Base-by-base conservation (phyloP, 2,329 filamentous ascomycete species). In the Cercospora sp. region DNA sequence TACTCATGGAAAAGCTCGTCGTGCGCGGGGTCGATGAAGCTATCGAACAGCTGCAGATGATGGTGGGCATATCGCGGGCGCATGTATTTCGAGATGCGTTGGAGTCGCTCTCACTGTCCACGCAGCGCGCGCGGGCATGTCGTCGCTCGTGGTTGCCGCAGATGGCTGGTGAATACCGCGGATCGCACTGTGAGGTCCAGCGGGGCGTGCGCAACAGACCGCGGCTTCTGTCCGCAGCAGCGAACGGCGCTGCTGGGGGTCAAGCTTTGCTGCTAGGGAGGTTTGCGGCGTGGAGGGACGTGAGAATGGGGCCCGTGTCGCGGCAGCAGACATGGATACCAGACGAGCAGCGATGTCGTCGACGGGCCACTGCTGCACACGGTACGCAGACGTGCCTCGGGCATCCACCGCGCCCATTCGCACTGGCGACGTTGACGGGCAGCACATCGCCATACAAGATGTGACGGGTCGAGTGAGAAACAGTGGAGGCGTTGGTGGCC, bases 1-100 rank as follows among this genome's bases (percentile, higher is more conserved):
- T 0, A 58, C 55, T 40, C 16, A 28, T 64, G 62, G 26, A 43
- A 45, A 55, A 28, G 21, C 49, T 45, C 51, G 26, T 43, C 62
- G 32, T 65, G 62, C 53, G 62, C 62, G 62, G 62, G 62, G 62
- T 65, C 34, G 62, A 55, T 32, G 53, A 57, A 65, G 62, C 62
- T 58, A 30, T 45, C 51, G 24, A 32, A 21, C 51, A 28, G 61
- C 61, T 40, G 45, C 61, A 34, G 24, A 18, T 28, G 28, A 37
- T 30, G 61, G 60, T 32, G 40, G 40, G 37, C 24, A 21, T 40
- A n/a, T 43, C 34, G 59, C 40, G 8, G 34, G 34, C 59, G 32
- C n/a, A 37, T 43, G 13, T 10, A 24, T n/a, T 28, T 53, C 49
- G 49, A 53, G 37, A 43, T 43, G 37, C 37, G 16, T 40, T 40